These are phyloP conservation scores for Scutellaria baicalensis DNA, from an alignment of 257 asterid genomes.

Conservation along the genomic window DNA sequence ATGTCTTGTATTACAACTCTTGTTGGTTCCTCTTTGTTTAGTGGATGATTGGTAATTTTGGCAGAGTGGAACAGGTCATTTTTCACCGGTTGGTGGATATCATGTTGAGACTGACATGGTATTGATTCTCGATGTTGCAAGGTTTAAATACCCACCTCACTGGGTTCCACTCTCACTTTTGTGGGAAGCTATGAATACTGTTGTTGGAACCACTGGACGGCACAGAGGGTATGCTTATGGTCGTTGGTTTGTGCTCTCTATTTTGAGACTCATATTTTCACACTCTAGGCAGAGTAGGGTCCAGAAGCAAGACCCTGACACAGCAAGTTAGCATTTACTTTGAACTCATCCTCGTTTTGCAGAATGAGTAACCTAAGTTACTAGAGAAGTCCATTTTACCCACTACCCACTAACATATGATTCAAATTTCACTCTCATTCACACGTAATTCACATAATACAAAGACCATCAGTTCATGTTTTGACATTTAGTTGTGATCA, in stretches of 20 bases:
- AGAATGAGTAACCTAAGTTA: no score
- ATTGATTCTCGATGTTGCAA: conserved; percentile 71
- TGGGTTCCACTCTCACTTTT: conserved; percentile 79
- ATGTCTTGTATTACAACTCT: background rate
- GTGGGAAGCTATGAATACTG: conserved; percentile 74
- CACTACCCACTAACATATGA: no score
- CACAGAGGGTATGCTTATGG: conserved; percentile 51
- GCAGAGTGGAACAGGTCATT: conserved; percentile 79
- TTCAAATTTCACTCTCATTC: no score
- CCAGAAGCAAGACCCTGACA: no score
- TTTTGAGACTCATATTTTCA: background rate
- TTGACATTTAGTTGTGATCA: background rate
- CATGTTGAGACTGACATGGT: conserved; percentile 73
- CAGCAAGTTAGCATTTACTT: no score
- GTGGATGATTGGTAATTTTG: background rate
- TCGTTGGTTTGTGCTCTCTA: background rate
- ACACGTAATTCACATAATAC: no score
- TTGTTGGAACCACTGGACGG: conserved; percentile 54
- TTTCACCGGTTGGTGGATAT: conserved; percentile 85
- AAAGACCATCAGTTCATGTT: background rate
- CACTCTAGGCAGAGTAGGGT: background rate
- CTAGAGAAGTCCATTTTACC: no score
- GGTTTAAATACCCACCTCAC: conserved; percentile 82
- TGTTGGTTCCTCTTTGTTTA: background rate
- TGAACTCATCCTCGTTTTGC: no score